Percentiles rank a stretch among this genome's conserved stretches.
These are phyloP conservation scores for Benincasa hispida DNA, from an alignment of 306 rosid species.

Conservation along the genomic window DNA sequence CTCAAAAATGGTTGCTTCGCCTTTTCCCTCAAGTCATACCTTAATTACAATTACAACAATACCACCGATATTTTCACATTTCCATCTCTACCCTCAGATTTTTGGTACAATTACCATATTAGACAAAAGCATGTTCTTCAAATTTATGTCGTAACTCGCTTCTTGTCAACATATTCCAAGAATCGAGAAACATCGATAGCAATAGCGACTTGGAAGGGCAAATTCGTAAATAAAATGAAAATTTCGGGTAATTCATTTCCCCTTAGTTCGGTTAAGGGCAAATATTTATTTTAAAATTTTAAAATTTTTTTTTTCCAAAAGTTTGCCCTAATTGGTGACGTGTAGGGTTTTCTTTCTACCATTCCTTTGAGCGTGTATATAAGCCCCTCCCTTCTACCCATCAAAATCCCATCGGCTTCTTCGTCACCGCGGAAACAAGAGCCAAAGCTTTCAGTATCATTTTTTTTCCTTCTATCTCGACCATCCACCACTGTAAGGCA, in stretches of 20 bases:
- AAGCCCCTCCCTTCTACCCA: not conserved
- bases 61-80: not conserved
- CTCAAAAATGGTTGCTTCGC: not conserved
- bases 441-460: not conserved
- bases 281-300: not conserved
- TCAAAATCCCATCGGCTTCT: constrained; percentile 1
- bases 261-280: not conserved
- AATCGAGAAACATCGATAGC: not conserved
- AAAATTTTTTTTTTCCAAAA: not conserved
- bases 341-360: constrained; percentile 10
- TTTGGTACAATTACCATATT: not conserved
- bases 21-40: not conserved
- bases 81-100: not conserved
- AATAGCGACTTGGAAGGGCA: not conserved
- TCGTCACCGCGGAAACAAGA: constrained; percentile 3
- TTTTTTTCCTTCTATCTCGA: not conserved
- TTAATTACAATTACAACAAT: not conserved
- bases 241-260: not conserved
- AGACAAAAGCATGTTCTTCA: not conserved
- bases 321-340: constrained; percentile 10
- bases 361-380: constrained; percentile 1
- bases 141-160: not conserved
- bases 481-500: not conserved
- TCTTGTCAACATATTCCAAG: not conserved
- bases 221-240: not conserved